Percentiles rank a stretch among this genome's conserved stretches.
Evolutionary conservation across 169 alveolate species (phyloP).

Genomic region (Pseudocohnilembus persalinus): DNA sequence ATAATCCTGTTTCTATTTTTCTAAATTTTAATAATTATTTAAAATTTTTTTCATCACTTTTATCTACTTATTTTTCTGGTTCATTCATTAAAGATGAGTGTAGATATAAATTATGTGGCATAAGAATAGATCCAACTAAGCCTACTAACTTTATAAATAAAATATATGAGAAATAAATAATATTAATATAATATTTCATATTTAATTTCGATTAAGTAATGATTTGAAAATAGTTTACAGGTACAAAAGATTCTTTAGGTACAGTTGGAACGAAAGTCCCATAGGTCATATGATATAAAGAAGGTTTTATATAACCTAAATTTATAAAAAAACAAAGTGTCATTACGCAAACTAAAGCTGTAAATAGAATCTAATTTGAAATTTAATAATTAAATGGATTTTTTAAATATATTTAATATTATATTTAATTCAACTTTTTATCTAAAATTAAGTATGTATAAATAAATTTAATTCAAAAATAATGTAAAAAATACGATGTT

Average conservation of each 20-base stretch:
- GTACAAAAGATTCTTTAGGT: conserved; percentile 16
- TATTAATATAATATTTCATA: background rate
- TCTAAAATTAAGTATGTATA: too few species aligned
- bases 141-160: conserved; percentile 36
- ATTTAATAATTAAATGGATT: too few species aligned
- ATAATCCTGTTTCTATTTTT: conserved; percentile 43
- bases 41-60: background rate
- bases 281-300: conserved; percentile 24
- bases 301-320: conserved; percentile 52
- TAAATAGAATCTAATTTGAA: background rate
- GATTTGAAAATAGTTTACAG: background rate
- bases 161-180: too few species aligned
- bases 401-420: too few species aligned
- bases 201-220: too few species aligned
- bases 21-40: conserved; percentile 36
- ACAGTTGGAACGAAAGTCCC: conserved; percentile 67
- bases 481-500: too few species aligned
- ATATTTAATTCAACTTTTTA: too few species aligned
- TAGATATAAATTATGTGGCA: conserved; percentile 77
- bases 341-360: background rate
- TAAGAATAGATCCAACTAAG: conserved; percentile 66
- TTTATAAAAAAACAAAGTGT: conserved; percentile 45
- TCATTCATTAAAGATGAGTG: conserved; percentile 66
- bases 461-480: too few species aligned
- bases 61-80: conserved; percentile 27